These are phyloP conservation scores for Asterella californica DNA, from an alignment of 225 moss, liverwort and hornwort genomes.

Conservation along the genomic window DNA sequence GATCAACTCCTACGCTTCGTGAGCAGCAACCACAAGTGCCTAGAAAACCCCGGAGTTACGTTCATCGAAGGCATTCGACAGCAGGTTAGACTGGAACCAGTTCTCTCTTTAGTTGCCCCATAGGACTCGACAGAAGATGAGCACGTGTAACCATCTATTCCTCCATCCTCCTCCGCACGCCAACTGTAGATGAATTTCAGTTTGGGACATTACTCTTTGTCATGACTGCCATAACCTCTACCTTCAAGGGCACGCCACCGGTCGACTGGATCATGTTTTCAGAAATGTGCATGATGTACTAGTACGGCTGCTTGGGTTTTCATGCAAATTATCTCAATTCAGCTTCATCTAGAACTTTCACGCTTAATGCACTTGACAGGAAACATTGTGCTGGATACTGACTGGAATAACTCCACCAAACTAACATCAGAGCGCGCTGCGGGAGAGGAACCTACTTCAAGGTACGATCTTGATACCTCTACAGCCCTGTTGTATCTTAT, in stretches of 20 bases:
- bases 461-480: not conserved
- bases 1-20: not conserved
- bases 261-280: too few species aligned
- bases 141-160: too few species aligned
- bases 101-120: not conserved
- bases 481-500: not conserved
- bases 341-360: too few species aligned
- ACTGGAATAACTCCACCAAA: slow-evolving; percentile 27
- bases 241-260: too few species aligned
- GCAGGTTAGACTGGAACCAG: not conserved
- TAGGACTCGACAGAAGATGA: too few species aligned
- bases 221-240: too few species aligned
- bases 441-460: slow-evolving; percentile 12
- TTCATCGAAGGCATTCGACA: slow-evolving; percentile 28
- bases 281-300: too few species aligned
- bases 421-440: not conserved
- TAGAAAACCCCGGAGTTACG: slow-evolving; percentile 19
- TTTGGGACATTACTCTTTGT: too few species aligned
- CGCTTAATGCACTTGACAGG: not conserved
- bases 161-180: too few species aligned
- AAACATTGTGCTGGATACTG: slow-evolving; percentile 19
- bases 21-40: not conserved
- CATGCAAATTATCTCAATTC: too few species aligned
- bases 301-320: too few species aligned
- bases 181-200: too few species aligned